These are phyloP conservation scores for Drosera capensis DNA, from an alignment of 148 eudicot genomes.

Conservation along the genomic window DNA sequence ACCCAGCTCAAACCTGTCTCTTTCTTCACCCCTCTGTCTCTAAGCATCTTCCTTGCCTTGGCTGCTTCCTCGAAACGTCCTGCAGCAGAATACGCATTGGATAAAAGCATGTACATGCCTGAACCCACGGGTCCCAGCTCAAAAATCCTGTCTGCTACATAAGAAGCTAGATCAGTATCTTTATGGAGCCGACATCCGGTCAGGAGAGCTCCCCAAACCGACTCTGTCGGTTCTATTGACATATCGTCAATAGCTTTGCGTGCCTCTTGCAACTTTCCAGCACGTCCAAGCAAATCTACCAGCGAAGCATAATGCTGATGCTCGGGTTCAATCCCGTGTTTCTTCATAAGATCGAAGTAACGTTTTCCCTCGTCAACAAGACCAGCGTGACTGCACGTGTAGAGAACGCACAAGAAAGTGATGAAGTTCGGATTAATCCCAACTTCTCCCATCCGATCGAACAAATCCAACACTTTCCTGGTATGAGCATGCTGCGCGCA, in stretches of 20 bases:
- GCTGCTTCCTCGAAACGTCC: constrained; percentile 85
- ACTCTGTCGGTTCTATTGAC: constrained; percentile 76
- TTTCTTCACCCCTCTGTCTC: constrained; percentile 66
- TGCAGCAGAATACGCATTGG: constrained; percentile 72
- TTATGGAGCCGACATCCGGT: constrained; percentile 59
- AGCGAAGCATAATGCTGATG: constrained; percentile 66
- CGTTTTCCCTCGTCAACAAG: constrained; percentile 49
- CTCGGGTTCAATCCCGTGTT: constrained; percentile 50
- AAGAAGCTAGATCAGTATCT: constrained; percentile 62
- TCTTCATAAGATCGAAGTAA: constrained; percentile 57
- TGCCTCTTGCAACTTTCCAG: constrained; percentile 69
- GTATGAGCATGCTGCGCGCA: constrained; percentile 80
- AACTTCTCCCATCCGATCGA: constrained; percentile 25
- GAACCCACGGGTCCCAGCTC: constrained; percentile 57
- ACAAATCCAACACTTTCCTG: constrained; percentile 31
- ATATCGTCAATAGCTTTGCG: constrained; percentile 35
- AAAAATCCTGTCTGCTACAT: constrained; percentile 68
- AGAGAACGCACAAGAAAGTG: constrained; percentile 56
- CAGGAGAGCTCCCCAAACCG: constrained; percentile 78
- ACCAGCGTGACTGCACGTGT: constrained; percentile 87
- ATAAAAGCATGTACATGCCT: constrained; percentile 49
- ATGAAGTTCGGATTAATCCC: constrained; percentile 66
- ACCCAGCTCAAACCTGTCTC: constrained; percentile 92
- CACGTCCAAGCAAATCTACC: constrained; percentile 74
- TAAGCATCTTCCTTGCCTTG: constrained; percentile 57